Evolutionary conservation across 2,329 filamentous ascomycete species (phyloP), one percentile per base, ranked within the genome.

Genomic region (Myotisia sp.): DNA sequence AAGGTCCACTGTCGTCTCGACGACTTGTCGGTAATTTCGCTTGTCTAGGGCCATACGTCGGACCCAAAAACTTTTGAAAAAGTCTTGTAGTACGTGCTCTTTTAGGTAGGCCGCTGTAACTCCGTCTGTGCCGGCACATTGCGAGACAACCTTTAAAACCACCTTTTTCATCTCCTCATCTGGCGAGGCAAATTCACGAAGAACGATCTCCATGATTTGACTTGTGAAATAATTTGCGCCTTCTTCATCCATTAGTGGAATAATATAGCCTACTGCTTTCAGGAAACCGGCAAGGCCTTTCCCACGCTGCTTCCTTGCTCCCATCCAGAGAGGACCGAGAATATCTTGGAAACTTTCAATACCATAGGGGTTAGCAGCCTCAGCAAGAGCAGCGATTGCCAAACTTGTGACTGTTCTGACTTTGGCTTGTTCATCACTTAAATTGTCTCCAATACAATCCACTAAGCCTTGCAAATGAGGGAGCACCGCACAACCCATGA

Each of bases 121-220:
- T 61, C 90, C 90, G 51, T 92, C 81, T 2, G 87, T 95, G 46
- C 79, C 79, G 5, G 90, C 83, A 52, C 90, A 95, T 53, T 98
- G 90, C 12, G 86, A 94, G 10, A 98, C 76, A 18, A 98, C 90
- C 60, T 95, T 95, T 38, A 98, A 65, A 5, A 98, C 90, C 1
- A 98, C 90, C 64, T 98, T 98, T 64, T 95, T 98, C 90, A 98
- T 98, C 59, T 98, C 90, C 58, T 98, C 90, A 45, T 98, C 90
- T 0, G 90, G 90, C 1, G 87, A 94, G 5, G 85, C 81, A 51
- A 98, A 98, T 54, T 98, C 90, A 49, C 90, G 76, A 19, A 95
- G 73, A 9, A 98, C 65, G 49, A 95, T 95, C 58, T 95, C 90
- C 87, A 98, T 95, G 50, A 98, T 94, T 58, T 98, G 86, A 46